These are phyloP conservation scores for Macadamia tetraphylla DNA, from an alignment of 164 flowering plant genomes.

Conservation along the genomic window DNA sequence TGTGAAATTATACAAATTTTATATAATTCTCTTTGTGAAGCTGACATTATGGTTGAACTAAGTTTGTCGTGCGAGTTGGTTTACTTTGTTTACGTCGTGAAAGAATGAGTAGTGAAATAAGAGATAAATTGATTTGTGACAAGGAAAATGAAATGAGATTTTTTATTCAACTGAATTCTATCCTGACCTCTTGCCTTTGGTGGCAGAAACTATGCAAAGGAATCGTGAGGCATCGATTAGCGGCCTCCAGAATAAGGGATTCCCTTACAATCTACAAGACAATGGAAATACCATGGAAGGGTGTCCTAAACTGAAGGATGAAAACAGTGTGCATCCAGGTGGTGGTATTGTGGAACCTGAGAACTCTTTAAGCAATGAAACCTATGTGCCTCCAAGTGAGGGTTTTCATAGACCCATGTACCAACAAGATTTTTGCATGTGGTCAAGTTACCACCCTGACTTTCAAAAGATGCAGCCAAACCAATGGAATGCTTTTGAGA, in stretches of 20 bases:
- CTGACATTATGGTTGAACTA: no score
- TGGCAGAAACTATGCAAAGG: conserved; percentile 57
- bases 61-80: no score
- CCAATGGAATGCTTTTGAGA: conserved; percentile 37
- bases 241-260: conserved; percentile 46
- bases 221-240: conserved; percentile 55
- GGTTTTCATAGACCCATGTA: conserved; percentile 26
- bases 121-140: no score
- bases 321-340: conserved; percentile 21
- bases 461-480: conserved; percentile 42
- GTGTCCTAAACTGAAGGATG: conserved; percentile 37
- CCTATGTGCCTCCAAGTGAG: conserved; percentile 36
- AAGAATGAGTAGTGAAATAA: no score
- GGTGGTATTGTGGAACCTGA: conserved; percentile 31
- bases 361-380: conserved; percentile 21
- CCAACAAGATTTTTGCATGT: conserved; percentile 37
- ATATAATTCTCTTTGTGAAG: no score
- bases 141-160: no score
- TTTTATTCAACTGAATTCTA: no score
- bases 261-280: conserved; percentile 32
- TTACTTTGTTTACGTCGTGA: no score
- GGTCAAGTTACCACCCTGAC: conserved; percentile 41
- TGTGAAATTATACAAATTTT: no score
- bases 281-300: conserved; percentile 33
- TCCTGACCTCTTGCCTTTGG: neutral